These are phyloP conservation scores for Penicillium antarcticum DNA, from an alignment of 495 filamentous ascomycete species.

Conservation along the genomic window DNA sequence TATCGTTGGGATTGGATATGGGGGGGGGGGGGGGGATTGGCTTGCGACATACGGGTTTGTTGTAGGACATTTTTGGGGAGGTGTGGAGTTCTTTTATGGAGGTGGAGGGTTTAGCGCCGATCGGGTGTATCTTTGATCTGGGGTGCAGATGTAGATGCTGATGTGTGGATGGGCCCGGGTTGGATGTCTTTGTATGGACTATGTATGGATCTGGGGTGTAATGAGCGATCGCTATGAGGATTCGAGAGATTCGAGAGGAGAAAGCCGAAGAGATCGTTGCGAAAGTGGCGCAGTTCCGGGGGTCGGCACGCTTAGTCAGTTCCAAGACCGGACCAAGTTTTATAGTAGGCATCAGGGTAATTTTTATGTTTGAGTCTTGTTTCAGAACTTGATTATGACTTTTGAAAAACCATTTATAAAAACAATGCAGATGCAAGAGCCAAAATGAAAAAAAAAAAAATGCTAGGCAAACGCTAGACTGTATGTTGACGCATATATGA, in stretches of 20 bases:
- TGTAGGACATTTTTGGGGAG: conserved; percentile 28
- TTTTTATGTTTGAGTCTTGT: neutral
- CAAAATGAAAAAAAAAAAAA: conserved; percentile 9
- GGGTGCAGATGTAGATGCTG: too few relatives aligned
- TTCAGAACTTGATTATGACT: conserved; percentile 12
- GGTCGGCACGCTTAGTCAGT: neutral
- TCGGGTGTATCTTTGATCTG: neutral
- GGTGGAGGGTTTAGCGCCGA: neutral
- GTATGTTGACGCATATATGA: conserved; percentile 4
- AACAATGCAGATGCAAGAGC: conserved; percentile 21
- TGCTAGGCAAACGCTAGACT: conserved; percentile 21
- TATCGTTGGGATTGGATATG: too few relatives aligned
- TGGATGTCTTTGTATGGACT: too few relatives aligned
- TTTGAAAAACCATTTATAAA: conserved; percentile 22
- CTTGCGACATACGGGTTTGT: conserved; percentile 32
- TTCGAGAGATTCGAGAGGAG: neutral
- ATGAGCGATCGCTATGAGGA: neutral
- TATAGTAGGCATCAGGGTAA: neutral
- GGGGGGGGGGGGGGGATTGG: neutral
- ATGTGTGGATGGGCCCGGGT: neutral
- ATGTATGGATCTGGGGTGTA: neutral
- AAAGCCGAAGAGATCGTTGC: neutral
- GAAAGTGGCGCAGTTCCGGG: neutral
- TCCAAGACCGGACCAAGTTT: neutral
- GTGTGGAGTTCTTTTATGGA: too few relatives aligned